Conservation (phyloP, 139 green algal genomes). For the Asterochloris erici region DNA sequence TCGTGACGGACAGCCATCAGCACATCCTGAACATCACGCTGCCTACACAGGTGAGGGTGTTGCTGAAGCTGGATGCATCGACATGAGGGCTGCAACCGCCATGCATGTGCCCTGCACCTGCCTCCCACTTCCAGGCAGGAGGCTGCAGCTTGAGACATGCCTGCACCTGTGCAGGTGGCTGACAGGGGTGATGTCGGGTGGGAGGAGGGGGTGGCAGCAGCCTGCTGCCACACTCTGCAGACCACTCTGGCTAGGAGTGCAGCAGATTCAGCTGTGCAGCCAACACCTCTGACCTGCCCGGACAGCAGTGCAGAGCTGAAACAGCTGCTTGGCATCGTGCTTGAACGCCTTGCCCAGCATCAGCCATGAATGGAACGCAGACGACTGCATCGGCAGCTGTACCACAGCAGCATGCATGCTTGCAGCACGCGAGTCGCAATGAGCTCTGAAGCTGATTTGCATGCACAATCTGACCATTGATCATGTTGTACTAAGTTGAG, state of each 20-base stretch:
- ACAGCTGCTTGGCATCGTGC: constrained; percentile 1
- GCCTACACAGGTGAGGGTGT: background rate
- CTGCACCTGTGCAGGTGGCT: background rate
- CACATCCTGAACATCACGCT: no score
- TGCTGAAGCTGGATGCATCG: background rate
- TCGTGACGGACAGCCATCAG: no score
- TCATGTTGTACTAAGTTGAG: no score
- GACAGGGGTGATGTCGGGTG: background rate
- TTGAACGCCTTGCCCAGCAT: background rate
- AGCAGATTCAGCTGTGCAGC: background rate
- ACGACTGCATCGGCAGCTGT: no score
- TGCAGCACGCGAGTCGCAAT: no score
- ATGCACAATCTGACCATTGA: no score
- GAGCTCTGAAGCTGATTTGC: no score
- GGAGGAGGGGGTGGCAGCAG: background rate
- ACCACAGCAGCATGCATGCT: no score
- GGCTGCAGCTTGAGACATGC: no score
- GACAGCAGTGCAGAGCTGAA: background rate
- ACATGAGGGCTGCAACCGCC: background rate
- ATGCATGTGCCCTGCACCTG: background rate
- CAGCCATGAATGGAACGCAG: no score
- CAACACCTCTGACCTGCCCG: background rate
- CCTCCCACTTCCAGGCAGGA: background rate
- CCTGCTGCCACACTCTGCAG: background rate
- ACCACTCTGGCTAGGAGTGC: background rate